phyloP scores from a whole-genome alignment of 2,329 filamentous ascomycete genomes.

The Akanthomyces muscarius region DNA sequence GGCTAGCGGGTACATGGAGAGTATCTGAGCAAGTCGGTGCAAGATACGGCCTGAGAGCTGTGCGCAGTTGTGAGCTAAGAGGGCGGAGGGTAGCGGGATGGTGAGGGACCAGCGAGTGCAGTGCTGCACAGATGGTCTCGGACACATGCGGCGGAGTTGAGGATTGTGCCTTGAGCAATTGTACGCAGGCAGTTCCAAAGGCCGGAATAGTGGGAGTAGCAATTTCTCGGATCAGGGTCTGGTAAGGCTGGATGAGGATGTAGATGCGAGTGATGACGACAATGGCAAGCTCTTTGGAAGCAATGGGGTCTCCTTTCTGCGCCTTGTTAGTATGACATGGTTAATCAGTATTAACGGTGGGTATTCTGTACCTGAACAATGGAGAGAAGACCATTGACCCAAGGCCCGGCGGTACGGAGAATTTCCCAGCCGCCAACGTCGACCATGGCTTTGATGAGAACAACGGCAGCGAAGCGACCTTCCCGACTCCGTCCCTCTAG shows the following conservation, averaged over 20 bases:
- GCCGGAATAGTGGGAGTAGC: constrained; percentile 75
- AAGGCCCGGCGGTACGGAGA: constrained; percentile 66
- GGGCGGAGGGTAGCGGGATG: constrained; percentile 82
- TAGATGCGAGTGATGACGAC: constrained; percentile 81
- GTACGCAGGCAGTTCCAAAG: constrained; percentile 70
- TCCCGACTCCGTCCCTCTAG: constrained; percentile 71
- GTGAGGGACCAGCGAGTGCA: constrained; percentile 68
- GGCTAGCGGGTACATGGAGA: constrained; percentile 44
- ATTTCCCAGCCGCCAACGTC: constrained; percentile 84
- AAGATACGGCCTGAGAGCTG: constrained; percentile 56
- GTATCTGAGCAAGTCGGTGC: constrained; percentile 58
- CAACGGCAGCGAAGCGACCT: constrained; percentile 72
- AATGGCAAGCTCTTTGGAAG: constrained; percentile 72
- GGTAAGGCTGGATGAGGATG: constrained; percentile 73
- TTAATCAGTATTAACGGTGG: neutral
- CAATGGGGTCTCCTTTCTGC: constrained; percentile 71
- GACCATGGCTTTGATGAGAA: constrained; percentile 73
- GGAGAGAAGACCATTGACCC: constrained; percentile 72
- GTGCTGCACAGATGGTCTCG: constrained; percentile 66
- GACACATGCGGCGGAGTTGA: constrained; percentile 47
- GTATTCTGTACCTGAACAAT: constrained; percentile 61
- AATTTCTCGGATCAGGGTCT: constrained; percentile 80
- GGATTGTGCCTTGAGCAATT: constrained; percentile 49
- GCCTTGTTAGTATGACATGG: constrained; percentile 21
- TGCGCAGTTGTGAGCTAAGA: constrained; percentile 63